These are phyloP conservation scores for Warburgia ugandensis DNA, from an alignment of 164 flowering plant genomes.

Conservation along the genomic window DNA sequence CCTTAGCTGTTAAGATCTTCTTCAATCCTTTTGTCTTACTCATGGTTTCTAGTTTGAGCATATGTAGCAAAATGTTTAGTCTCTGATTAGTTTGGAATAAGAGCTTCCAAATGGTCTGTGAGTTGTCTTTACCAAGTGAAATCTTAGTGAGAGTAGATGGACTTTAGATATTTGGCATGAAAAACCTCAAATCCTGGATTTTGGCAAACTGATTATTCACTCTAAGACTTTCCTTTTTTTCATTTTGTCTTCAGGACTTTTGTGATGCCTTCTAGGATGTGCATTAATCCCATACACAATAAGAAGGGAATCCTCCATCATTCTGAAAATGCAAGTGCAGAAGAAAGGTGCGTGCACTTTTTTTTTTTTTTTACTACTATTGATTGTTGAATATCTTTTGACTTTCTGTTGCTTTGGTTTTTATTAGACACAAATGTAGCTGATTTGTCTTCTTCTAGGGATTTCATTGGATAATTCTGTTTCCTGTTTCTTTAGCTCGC, in stretches of 20 bases:
- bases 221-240: neutral
- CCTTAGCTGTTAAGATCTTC: no score
- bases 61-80: no score
- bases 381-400: neutral
- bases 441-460: no score
- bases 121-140: no score
- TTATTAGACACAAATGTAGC: neutral
- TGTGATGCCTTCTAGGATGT: conserved; percentile 97
- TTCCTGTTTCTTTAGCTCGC: no score
- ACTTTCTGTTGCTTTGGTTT: neutral
- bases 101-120: no score
- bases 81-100: no score
- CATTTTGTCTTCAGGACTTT: conserved; percentile 54
- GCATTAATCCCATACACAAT: conserved; percentile 89
- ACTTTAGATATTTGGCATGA: neutral
- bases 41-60: no score
- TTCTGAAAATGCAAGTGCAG: conserved; percentile 37
- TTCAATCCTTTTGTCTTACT: no score
- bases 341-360: conserved; percentile 49
- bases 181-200: neutral
- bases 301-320: conserved; percentile 76
- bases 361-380: neutral
- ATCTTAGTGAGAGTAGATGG: no score
- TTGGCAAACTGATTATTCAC: neutral
- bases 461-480: no score